phyloP scores from a whole-genome alignment of 1,284 basidiomycete species.

The Taiwanofungus camphoratus region DNA sequence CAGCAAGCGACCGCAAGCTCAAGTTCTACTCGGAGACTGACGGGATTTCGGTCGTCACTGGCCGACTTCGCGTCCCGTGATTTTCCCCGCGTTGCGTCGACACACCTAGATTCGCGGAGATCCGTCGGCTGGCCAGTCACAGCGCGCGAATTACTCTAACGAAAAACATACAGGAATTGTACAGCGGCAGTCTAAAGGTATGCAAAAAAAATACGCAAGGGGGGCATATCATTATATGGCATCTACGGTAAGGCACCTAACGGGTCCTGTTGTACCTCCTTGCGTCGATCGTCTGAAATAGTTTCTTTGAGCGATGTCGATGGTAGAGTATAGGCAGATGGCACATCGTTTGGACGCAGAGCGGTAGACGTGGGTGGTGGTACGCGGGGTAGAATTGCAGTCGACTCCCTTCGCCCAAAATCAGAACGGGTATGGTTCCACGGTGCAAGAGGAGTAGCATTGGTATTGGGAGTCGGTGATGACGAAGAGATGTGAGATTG shows the following conservation, averaged over 20 bases:
- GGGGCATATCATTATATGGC: not conserved
- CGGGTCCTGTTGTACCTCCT: slow-evolving; percentile 48
- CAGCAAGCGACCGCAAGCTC: too few species aligned
- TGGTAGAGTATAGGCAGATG: slow-evolving; percentile 15
- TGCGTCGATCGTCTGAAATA: slow-evolving; percentile 28
- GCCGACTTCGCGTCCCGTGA: slow-evolving; percentile 22
- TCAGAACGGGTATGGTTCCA: slow-evolving; percentile 51
- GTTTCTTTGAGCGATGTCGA: slow-evolving; percentile 20
- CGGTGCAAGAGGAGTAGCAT: slow-evolving; percentile 31
- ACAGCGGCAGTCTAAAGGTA: too few species aligned
- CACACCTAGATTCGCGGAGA: not conserved
- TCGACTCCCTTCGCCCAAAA: too few species aligned
- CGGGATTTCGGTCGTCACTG: slow-evolving; percentile 21
- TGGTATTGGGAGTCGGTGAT: slow-evolving; percentile 13
- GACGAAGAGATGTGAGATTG: slow-evolving; percentile 3
- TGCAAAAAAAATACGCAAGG: too few species aligned
- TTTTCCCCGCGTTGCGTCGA: slow-evolving; percentile 14
- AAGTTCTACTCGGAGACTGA: slow-evolving; percentile 15
- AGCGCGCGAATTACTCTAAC: not conserved
- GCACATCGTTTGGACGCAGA: slow-evolving; percentile 20
- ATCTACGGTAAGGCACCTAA: slow-evolving; percentile 44
- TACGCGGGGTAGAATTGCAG: slow-evolving; percentile 26
- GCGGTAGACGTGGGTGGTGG: slow-evolving; percentile 39
- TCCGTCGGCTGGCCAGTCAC: slow-evolving; percentile 4
- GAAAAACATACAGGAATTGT: too few species aligned